Evolutionary conservation across 179 eudicot species (phyloP), one percentile per base, ranked within the genome.

Genomic region (Silene vulgaris): DNA sequence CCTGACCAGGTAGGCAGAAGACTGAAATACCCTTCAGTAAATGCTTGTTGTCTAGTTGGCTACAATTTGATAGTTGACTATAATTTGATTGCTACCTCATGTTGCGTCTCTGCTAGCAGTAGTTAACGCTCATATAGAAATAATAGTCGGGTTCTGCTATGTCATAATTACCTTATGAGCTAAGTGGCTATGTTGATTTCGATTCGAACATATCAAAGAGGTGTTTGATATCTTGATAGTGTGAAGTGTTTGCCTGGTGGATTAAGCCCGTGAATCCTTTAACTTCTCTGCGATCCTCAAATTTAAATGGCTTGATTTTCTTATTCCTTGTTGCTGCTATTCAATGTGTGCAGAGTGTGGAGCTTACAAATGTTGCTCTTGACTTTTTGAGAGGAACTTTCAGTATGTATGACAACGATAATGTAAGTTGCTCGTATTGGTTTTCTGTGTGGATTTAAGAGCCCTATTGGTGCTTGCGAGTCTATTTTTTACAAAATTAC

Each of bases 351-450:
- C 82, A 94, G 98, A 88, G 95, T 77, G 91, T 89, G 84, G 99
- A 95, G 91, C 83, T 95, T 79, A 86, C 96, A 76, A 87, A 59
- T 81, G 94, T 87, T 82, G 96, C 97, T 69, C 35, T 88, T 78
- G 99, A 90, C n/a, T 89, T 84, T 76, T 88, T 95, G 77, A 88
- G 61, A 74, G 90, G 86, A 65, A 82, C 85, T 66, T 95, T 95
- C 82, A 65, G 69, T 69, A 82, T 86, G 71, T 92, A 86, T 71
- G 99, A 90, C 81, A 80, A 74, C 62, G 93, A 95, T 80, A 82
- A 86, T 81, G 99, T 94, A 89, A 62, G 94, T 69, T 20, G 48
- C 17, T 45, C 50, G 28, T 26, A 1, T 67, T n/a, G 23, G 4
- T 60, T 28, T 21, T 3, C 8, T 5, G 0, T n/a, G 26, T 73